Conservation (phyloP, 164 flowering plant genomes). For the Buxus sempervirens region DNA sequence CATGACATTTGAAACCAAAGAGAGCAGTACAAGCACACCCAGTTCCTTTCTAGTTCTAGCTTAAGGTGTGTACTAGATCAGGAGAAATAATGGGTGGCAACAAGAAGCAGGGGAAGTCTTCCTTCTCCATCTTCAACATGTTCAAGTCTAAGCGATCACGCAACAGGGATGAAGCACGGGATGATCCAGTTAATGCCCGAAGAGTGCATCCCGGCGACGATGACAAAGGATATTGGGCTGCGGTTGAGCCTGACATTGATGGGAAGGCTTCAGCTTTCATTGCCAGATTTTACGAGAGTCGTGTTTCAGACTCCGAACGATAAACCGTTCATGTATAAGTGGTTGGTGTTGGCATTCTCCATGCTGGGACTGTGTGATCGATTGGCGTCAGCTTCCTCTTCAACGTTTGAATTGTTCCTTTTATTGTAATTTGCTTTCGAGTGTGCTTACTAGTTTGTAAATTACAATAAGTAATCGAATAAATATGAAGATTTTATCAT, state of each 20-base stretch:
- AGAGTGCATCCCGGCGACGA: conserved; percentile 26
- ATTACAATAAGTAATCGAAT: conserved; percentile 4
- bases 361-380: neutral
- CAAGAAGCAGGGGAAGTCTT: conserved; percentile 27
- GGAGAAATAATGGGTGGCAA: conserved; percentile 17
- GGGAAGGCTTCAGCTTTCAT: conserved; percentile 32
- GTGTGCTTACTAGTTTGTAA: neutral
- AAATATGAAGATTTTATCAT: too few relatives aligned
- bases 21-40: neutral
- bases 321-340: conserved; percentile 16
- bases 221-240: conserved; percentile 25
- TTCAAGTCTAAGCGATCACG: conserved; percentile 22
- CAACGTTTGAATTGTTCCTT: neutral
- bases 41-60: too few relatives aligned
- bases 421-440: conserved; percentile 6
- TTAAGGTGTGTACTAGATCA: neutral
- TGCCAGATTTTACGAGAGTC: conserved; percentile 28
- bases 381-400: neutral
- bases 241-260: conserved; percentile 33
- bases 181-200: neutral
- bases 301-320: conserved; percentile 21
- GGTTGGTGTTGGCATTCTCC: neutral
- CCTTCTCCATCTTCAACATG: conserved; percentile 23
- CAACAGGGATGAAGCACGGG: conserved; percentile 6
- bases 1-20: conserved; percentile 13